phyloP scores from a whole-genome alignment of 352 stramenopile genomes.

The Globisporangium emineosum region DNA sequence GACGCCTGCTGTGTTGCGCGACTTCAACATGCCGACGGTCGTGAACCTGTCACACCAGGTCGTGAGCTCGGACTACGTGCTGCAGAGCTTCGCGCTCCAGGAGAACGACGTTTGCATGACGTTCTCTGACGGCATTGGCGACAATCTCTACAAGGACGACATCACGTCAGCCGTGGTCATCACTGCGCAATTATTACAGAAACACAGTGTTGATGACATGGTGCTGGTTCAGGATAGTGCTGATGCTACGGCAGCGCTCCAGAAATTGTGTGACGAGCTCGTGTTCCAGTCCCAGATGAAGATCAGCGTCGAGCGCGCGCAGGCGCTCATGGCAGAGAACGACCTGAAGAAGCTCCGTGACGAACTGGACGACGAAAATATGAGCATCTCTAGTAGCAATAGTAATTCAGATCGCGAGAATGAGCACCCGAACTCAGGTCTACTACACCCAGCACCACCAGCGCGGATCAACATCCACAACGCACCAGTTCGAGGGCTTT shows the following conservation, averaged over 20 bases:
- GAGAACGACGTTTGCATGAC: conserved; percentile 60
- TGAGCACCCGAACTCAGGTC: not conserved
- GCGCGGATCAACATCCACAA: conserved; percentile 3
- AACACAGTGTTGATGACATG: not conserved
- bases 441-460: not conserved
- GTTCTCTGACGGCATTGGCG: conserved; percentile 73
- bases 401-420: not conserved
- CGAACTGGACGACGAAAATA: not conserved
- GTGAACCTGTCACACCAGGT: conserved; percentile 60
- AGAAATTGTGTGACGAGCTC: conserved; percentile 51
- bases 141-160: conserved; percentile 83
- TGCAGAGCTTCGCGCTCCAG: conserved; percentile 62
- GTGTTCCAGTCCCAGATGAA: conserved; percentile 40
- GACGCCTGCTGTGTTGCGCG: conserved; percentile 56
- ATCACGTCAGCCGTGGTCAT: conserved; percentile 27
- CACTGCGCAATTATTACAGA: not conserved
- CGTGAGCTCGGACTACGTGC: conserved; percentile 51
- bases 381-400: not conserved
- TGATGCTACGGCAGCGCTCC: conserved; percentile 18
- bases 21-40: conserved; percentile 81
- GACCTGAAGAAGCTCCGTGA: conserved; percentile 6
- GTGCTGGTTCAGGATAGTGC: too few relatives aligned
- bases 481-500: conserved; percentile 23
- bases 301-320: conserved; percentile 10
- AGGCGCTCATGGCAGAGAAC: conserved; percentile 16